These are phyloP conservation scores for Verticillium klebahnii DNA, from an alignment of 2,329 filamentous ascomycete species.

Conservation along the genomic window DNA sequence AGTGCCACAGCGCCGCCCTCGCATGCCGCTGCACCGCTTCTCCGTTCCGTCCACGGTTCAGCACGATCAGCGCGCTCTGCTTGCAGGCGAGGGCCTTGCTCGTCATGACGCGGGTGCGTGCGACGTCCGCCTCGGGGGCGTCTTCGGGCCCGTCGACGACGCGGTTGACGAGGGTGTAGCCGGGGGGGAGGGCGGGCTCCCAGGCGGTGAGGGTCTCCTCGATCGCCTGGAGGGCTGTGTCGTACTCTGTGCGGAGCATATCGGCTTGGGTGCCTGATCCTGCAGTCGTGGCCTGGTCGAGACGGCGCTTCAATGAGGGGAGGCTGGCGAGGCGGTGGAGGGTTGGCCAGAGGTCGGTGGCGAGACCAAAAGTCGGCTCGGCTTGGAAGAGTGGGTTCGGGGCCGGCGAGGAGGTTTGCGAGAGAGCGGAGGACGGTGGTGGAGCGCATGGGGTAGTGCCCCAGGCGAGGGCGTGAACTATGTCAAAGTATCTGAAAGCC, in stretches of 20 bases:
- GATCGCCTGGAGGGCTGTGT: conserved; percentile 6
- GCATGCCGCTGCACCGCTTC: conserved; percentile 11
- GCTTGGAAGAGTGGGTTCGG: background rate
- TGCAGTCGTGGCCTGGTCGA: conserved; percentile 3
- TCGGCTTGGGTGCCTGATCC: conserved; percentile 6
- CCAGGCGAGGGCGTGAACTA: conserved; percentile 8
- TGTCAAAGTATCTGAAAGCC: conserved; percentile 12
- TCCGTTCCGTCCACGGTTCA: conserved; percentile 8
- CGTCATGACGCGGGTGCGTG: conserved; percentile 9
- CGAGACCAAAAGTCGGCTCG: conserved; percentile 6
- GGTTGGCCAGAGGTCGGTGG: conserved; percentile 10
- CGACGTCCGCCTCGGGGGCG: conserved; percentile 8
- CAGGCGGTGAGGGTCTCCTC: conserved; percentile 8
- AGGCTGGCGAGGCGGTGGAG: conserved; percentile 9
- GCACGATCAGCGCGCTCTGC: conserved; percentile 9
- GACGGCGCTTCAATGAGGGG: conserved; percentile 5
- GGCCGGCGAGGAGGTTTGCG: background rate
- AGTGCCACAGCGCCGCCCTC: conserved; percentile 12
- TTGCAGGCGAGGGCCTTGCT: conserved; percentile 11
- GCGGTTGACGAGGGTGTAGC: conserved; percentile 12
- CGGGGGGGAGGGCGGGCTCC: conserved; percentile 6
- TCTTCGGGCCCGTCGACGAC: conserved; percentile 11
- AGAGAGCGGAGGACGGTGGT: background rate
- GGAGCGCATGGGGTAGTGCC: conserved; percentile 3
- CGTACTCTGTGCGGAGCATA: conserved; percentile 8